Evolutionary conservation across 1,284 basidiomycete species (phyloP), one percentile per base, ranked within the genome.

Genomic region (Malassezia equina): DNA sequence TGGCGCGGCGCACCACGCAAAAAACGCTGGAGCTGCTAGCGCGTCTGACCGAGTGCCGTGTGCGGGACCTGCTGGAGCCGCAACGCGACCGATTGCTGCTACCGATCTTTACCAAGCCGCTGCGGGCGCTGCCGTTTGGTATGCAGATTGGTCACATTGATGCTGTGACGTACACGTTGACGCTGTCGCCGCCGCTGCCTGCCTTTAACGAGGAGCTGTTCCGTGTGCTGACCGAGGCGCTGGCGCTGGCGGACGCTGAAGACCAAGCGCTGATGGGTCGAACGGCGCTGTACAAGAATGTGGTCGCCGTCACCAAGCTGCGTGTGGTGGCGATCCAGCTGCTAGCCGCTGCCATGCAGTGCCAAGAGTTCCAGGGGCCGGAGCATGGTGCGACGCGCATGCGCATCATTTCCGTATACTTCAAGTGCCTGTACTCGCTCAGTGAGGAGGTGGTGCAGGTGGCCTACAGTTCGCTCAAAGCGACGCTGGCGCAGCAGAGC

Each of bases 71-170:
- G 21, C 79, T 98, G 44, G 77, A 83, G 64, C 86, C 88, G 1
- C 88, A 91, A 64, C 85, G 89, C 46, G 86, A 90, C 56, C 84
- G 90, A 13, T 83, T 96, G 72, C 79, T 96, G 46, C 82, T 83
- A 17, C 85, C 86, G 1, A 93, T 99, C 66, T 98, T 89, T 77
- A 88, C 86, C 24, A 98, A 98, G 74, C 94, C 94, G 17, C 80
- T 99, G n/a, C 82, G 94, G 52, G 94, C 94, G 0, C 80, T 99
- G 17, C 90, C 91, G 1, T 93, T 96, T 72, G 82, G 86, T 13
- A 89, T 93, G 75, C 94, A 99, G 75, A 95, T 98, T 54, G 94
- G 91, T 28, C 90, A 96, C 81, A 91, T 99, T 55, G 94, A 98
- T 71, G 90, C 90, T 11, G 84, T 99, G 59, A 87, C 91, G 17